These are phyloP conservation scores for Phyllosticta citribraziliensis DNA, from an alignment of 2,329 filamentous ascomycete genomes.

Conservation along the genomic window DNA sequence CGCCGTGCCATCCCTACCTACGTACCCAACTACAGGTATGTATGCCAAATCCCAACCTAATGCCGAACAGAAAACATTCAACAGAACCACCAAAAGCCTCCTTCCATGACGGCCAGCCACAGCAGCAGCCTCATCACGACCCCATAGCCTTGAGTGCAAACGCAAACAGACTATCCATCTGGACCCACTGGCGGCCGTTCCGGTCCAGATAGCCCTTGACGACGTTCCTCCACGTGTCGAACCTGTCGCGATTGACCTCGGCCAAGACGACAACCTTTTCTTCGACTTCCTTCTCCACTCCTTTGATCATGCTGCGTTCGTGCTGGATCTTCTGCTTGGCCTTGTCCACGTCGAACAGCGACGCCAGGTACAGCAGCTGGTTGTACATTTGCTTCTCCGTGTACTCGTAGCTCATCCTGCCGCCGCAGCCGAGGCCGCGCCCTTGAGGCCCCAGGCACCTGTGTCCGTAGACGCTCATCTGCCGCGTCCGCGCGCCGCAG, in stretches of 20 bases:
- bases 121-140: background rate
- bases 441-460: slow-evolving; percentile 82
- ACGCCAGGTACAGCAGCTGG: slow-evolving; percentile 79
- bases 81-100: background rate
- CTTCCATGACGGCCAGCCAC: background rate
- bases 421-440: slow-evolving; percentile 72
- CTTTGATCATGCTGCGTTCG: slow-evolving; percentile 22
- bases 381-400: slow-evolving; percentile 88
- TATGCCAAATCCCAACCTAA: background rate
- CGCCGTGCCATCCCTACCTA: background rate
- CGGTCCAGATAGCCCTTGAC: slow-evolving; percentile 81
- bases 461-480: slow-evolving; percentile 87
- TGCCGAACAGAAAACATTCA: background rate
- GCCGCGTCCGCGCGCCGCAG: slow-evolving; percentile 77
- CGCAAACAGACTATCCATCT: slow-evolving; percentile 81
- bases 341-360: slow-evolving; percentile 83
- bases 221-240: slow-evolving; percentile 63
- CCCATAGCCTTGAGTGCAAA: slow-evolving; percentile 34
- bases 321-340: slow-evolving; percentile 22
- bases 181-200: slow-evolving; percentile 85
- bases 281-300: slow-evolving; percentile 41
- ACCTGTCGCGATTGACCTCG: slow-evolving; percentile 72
- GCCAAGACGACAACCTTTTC: slow-evolving; percentile 59
- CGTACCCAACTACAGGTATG: background rate
- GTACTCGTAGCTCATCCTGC: slow-evolving; percentile 81